Evolutionary conservation across 768 basidiomycete genomes (phyloP).

Genomic region (Phallus indusiatus): DNA sequence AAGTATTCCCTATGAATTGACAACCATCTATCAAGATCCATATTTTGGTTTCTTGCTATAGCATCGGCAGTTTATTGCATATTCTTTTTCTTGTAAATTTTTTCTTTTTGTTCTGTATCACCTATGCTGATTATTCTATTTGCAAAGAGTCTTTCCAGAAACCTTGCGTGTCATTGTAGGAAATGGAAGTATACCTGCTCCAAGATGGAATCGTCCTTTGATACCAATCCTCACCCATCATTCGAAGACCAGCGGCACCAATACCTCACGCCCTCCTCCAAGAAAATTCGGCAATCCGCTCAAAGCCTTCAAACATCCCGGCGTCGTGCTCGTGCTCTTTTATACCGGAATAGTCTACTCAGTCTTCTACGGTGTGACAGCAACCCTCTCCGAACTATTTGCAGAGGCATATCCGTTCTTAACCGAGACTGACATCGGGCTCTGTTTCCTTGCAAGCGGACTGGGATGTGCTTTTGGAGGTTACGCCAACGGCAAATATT

Average conservation of each 20-base stretch:
- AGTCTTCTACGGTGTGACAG: constrained; percentile 50
- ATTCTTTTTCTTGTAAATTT: not conserved
- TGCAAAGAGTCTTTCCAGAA: constrained; percentile 18
- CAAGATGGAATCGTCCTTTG: constrained; percentile 20
- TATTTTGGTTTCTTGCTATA: constrained; percentile 56
- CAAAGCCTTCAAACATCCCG: constrained; percentile 11
- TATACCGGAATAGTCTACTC: constrained; percentile 46
- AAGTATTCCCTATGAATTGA: not conserved
- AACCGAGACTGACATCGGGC: constrained; percentile 53
- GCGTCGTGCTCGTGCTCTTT: constrained; percentile 32
- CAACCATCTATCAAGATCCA: constrained; percentile 28
- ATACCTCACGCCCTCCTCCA: constrained; percentile 10
- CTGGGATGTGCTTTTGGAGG: constrained; percentile 33
- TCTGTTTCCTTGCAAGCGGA: constrained; percentile 72
- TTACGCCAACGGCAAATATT: not conserved
- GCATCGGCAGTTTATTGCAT: constrained; percentile 33
- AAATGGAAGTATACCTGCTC: constrained; percentile 19
- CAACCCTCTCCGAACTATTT: constrained; percentile 55
- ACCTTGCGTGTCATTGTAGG: constrained; percentile 18
- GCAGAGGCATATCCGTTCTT: constrained; percentile 46
- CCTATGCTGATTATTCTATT: constrained; percentile 8
- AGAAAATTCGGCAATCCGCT: constrained; percentile 10
- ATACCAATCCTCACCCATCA: constrained; percentile 18
- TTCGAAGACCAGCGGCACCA: constrained; percentile 10
- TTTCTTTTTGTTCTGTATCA: not conserved